Evolutionary conservation across 139 green algal genomes (phyloP).

Genomic region (Tetradesmus lagerheimii): DNA sequence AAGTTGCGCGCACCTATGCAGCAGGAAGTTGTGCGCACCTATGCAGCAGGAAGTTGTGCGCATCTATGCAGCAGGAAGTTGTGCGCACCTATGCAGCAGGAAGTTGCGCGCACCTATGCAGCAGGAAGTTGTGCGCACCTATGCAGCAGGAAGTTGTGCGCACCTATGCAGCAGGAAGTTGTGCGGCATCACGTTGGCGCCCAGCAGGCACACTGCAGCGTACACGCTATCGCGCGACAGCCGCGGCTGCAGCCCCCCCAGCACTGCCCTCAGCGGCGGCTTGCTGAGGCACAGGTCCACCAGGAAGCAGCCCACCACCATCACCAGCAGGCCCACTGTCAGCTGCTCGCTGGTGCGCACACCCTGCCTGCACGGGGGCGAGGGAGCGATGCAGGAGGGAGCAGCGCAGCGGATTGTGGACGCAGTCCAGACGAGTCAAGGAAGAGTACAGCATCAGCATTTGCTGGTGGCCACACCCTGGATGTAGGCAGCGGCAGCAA

Average conservation of each 20-base stretch:
- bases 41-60: slow-evolving; percentile 73
- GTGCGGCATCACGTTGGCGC: slow-evolving; percentile 77
- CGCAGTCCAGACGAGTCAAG: too few species aligned
- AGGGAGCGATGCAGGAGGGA: too few species aligned
- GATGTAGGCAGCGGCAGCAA: too few species aligned
- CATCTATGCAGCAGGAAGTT: slow-evolving; percentile 67
- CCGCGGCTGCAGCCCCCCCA: slow-evolving; percentile 57
- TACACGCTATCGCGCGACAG: slow-evolving; percentile 62
- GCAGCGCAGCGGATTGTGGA: too few species aligned
- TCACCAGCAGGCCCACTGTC: slow-evolving; percentile 63
- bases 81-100: slow-evolving; percentile 63
- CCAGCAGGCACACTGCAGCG: slow-evolving; percentile 71
- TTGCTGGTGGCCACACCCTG: too few species aligned
- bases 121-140: slow-evolving; percentile 70
- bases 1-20: slow-evolving; percentile 70
- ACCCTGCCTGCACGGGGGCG: not conserved
- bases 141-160: not conserved
- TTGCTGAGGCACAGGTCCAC: slow-evolving; percentile 65
- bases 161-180: slow-evolving; percentile 66
- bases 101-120: slow-evolving; percentile 69
- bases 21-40: slow-evolving; percentile 71
- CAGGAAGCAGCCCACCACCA: slow-evolving; percentile 69
- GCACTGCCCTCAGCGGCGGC: slow-evolving; percentile 51
- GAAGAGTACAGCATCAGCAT: too few species aligned
- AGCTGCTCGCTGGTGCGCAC: slow-evolving; percentile 55